phyloP scores from a whole-genome alignment of 495 filamentous ascomycete species.

The Penicillium silybi region DNA sequence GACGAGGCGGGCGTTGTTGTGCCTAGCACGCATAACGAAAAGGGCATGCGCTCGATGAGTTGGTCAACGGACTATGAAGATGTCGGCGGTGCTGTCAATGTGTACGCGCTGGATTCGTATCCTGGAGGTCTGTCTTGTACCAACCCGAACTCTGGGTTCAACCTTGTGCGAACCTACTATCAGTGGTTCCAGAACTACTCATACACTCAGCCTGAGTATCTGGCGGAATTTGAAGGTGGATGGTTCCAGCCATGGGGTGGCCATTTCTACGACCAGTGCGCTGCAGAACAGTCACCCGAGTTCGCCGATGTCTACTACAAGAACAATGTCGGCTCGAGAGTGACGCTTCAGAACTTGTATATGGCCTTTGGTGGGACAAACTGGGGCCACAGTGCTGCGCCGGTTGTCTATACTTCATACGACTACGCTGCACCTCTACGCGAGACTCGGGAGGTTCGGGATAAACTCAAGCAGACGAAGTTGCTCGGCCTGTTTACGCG shows the following conservation, averaged over 20 bases:
- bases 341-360: slow-evolving; percentile 49
- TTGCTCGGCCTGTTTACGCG: slow-evolving; percentile 52
- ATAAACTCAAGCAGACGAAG: slow-evolving; percentile 52
- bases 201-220: slow-evolving; percentile 47
- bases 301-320: slow-evolving; percentile 57
- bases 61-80: slow-evolving; percentile 55
- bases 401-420: slow-evolving; percentile 50
- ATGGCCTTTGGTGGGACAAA: slow-evolving; percentile 58
- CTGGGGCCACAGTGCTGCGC: slow-evolving; percentile 49
- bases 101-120: slow-evolving; percentile 55
- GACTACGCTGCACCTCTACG: slow-evolving; percentile 42
- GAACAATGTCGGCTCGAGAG: slow-evolving; percentile 48
- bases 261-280: slow-evolving; percentile 44
- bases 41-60: slow-evolving; percentile 45
- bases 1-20: slow-evolving; percentile 47
- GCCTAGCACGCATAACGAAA: slow-evolving; percentile 51
- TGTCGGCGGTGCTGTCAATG: slow-evolving; percentile 52
- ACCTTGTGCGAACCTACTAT: slow-evolving; percentile 49
- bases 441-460: slow-evolving; percentile 42
- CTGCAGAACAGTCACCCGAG: slow-evolving; percentile 43
- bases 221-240: slow-evolving; percentile 54
- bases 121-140: slow-evolving; percentile 52
- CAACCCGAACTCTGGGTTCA: slow-evolving; percentile 47
- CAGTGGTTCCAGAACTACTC: slow-evolving; percentile 56
- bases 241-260: slow-evolving; percentile 53